A percentile compares a stretch with the other conserved stretches of the same genome.
phyloP scores from a whole-genome alignment of 768 basidiomycete genomes.

The Russula abietina region DNA sequence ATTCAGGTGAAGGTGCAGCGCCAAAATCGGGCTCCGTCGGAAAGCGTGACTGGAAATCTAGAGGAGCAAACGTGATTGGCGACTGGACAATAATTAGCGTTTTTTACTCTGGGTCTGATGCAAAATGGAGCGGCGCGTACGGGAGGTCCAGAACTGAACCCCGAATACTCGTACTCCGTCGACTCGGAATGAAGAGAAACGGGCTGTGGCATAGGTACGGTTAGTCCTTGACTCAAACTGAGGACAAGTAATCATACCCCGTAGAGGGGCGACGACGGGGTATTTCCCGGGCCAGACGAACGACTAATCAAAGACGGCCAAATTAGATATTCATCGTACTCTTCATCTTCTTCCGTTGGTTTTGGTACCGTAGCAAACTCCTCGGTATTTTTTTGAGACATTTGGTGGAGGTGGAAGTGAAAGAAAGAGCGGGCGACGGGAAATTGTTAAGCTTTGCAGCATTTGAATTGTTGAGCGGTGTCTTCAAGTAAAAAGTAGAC shows the following conservation, averaged over 20 bases:
- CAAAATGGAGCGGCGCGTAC: background rate
- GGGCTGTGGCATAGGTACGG: background rate
- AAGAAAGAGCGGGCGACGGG: conserved; percentile 2
- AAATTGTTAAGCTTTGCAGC: conserved; percentile 1
- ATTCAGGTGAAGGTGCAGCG: background rate
- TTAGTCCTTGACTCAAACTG: background rate
- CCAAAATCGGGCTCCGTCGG: background rate
- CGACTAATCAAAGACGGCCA: conserved; percentile 10
- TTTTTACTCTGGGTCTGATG: background rate
- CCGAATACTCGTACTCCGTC: background rate
- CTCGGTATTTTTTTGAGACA: too few species aligned
- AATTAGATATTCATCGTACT: conserved; percentile 6
- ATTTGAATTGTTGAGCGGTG: conserved; percentile 20
- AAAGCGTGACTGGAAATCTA: background rate
- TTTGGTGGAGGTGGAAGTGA: background rate
- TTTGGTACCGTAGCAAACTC: too few species aligned
- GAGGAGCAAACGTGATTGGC: conserved; percentile 6
- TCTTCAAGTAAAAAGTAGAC: conserved; percentile 8
- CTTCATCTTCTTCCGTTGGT: conserved; percentile 12
- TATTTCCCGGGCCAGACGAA: background rate
- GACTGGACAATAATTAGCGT: conserved; percentile 2
- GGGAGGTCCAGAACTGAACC: background rate
- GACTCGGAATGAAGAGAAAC: conserved; percentile 9
- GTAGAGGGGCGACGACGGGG: conserved; percentile 3
- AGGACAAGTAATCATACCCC: background rate